phyloP scores from a whole-genome alignment of 2,329 filamentous ascomycete genomes.

The Claviceps spartinae region DNA sequence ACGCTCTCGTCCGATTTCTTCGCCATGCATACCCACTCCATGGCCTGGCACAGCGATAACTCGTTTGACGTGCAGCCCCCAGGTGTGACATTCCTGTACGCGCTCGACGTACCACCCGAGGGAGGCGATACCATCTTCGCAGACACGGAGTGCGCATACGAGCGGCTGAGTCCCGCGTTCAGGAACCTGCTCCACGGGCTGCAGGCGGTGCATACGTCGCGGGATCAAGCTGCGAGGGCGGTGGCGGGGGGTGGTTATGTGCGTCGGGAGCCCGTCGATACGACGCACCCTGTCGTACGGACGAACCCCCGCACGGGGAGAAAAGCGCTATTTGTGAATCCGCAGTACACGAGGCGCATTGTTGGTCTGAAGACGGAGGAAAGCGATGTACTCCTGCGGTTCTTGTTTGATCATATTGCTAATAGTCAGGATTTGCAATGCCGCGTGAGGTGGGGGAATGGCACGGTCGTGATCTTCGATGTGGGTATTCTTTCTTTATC shows the following conservation, averaged over 20 bases:
- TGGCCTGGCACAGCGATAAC: constrained; percentile 73
- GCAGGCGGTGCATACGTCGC: constrained; percentile 50
- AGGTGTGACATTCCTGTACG: constrained; percentile 70
- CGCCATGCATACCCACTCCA: constrained; percentile 40
- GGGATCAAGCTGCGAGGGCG: constrained; percentile 29
- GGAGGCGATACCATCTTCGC: constrained; percentile 27
- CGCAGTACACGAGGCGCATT: constrained; percentile 40
- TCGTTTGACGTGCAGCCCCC: constrained; percentile 72
- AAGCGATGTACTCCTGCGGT: constrained; percentile 50
- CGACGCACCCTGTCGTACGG: constrained; percentile 37
- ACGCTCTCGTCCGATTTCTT: constrained; percentile 42
- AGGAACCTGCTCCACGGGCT: constrained; percentile 51
- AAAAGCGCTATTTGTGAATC: constrained; percentile 55
- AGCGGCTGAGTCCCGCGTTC: constrained; percentile 50
- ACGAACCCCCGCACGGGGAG: constrained; percentile 42
- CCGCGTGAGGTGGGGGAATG: constrained; percentile 46
- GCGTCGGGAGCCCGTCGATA: constrained; percentile 52
- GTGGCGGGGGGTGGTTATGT: constrained; percentile 31
- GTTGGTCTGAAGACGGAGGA: constrained; percentile 58
- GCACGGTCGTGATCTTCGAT: constrained; percentile 46
- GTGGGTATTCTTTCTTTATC: neutral
- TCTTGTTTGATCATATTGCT: constrained; percentile 54
- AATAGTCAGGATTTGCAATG: constrained; percentile 50
- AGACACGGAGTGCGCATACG: constrained; percentile 14
- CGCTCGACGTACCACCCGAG: constrained; percentile 57